Evolutionary conservation across 345 rosid genomes (phyloP).

Genomic region (Citrus glauca): DNA sequence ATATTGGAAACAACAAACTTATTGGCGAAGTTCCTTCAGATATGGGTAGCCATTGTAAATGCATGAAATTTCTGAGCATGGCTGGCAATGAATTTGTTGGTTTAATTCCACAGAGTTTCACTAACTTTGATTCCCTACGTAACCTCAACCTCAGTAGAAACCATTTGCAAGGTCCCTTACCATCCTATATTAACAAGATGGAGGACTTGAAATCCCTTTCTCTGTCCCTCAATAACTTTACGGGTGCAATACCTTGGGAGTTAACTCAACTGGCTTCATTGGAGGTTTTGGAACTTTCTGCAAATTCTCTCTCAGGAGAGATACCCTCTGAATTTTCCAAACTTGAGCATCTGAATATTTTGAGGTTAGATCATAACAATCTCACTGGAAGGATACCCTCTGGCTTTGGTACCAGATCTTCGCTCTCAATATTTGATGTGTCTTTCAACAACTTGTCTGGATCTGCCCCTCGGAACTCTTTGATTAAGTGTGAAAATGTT

Average conservation of each 20-base stretch:
- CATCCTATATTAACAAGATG: slow-evolving; percentile 31
- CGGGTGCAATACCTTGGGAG: slow-evolving; percentile 36
- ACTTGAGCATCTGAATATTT: slow-evolving; percentile 35
- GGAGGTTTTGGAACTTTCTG: slow-evolving; percentile 49
- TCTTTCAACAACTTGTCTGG: slow-evolving; percentile 58
- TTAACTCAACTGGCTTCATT: slow-evolving; percentile 31
- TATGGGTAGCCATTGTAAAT: slow-evolving; percentile 33
- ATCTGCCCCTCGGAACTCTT: slow-evolving; percentile 31
- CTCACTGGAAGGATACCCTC: slow-evolving; percentile 42
- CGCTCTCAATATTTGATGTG: slow-evolving; percentile 43
- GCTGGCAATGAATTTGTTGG: slow-evolving; percentile 35
- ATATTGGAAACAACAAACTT: slow-evolving; percentile 35
- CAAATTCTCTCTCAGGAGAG: slow-evolving; percentile 37
- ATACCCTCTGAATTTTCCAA: slow-evolving; percentile 34
- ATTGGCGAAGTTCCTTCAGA: slow-evolving; percentile 38
- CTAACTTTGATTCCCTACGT: slow-evolving; percentile 28
- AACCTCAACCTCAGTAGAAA: slow-evolving; percentile 40
- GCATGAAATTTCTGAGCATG: slow-evolving; percentile 36
- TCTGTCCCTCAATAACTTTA: slow-evolving; percentile 34
- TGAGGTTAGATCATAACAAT: slow-evolving; percentile 39
- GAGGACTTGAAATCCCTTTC: slow-evolving; percentile 31
- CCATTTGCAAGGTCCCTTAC: slow-evolving; percentile 38
- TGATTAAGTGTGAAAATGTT: slow-evolving; percentile 28
- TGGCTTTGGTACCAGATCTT: slow-evolving; percentile 27
- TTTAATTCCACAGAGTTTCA: slow-evolving; percentile 31